phyloP scores from a whole-genome alignment of 768 basidiomycete species.

The Dacryopinax spathularia region DNA sequence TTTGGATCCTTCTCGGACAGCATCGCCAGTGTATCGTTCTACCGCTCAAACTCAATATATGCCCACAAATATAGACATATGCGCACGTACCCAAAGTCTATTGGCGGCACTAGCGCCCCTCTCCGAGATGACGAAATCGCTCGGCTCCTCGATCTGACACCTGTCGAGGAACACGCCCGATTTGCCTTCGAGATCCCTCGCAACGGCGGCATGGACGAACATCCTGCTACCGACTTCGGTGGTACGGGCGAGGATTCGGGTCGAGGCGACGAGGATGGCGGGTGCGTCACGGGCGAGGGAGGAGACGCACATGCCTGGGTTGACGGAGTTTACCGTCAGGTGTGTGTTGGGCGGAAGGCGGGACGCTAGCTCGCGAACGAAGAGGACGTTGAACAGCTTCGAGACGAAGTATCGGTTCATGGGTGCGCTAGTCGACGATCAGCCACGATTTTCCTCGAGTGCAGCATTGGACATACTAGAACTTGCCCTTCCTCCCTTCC shows the following conservation, averaged over 20 bases:
- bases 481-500: neutral
- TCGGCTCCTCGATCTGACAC: neutral
- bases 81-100: too few relatives aligned
- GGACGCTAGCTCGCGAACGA: neutral
- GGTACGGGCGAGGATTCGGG: neutral
- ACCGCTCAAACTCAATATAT: too few relatives aligned
- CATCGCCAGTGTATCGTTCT: too few relatives aligned
- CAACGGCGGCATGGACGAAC: neutral
- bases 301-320: neutral
- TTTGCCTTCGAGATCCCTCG: neutral
- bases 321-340: neutral
- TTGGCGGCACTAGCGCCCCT: too few relatives aligned
- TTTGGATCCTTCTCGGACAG: too few relatives aligned
- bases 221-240: neutral
- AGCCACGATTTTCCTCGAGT: neutral
- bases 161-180: neutral
- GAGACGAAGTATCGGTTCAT: neutral
- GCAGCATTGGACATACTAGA: neutral
- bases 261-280: neutral
- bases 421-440: neutral
- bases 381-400: neutral
- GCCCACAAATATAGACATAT: too few relatives aligned
- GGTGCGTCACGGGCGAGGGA: neutral
- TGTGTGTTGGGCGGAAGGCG: neutral
- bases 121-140: neutral